Evolutionary conservation across 257 asterid species (phyloP), one percentile per base, ranked within the genome.

Genomic region (Mitragyna speciosa): DNA sequence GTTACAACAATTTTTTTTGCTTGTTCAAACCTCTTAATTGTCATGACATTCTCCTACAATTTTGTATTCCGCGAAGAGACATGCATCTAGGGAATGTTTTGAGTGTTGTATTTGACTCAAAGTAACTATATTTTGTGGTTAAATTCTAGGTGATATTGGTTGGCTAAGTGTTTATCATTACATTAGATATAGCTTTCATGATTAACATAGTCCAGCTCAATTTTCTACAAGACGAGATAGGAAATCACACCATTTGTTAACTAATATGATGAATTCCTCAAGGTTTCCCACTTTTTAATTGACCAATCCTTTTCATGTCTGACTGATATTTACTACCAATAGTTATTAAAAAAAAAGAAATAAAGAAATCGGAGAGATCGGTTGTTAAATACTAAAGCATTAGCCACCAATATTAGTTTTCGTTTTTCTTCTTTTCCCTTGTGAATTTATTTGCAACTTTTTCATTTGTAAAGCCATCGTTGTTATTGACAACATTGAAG

Each of bases 151-250:
- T 10, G 31, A 24, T 20, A 41, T 22, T 41, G 4, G 24, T 22
- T 41, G 4, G 24, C 75, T 31, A 70, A 70, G 36, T 43, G 39
- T 70, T 24, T 19, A 70, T 43, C 22, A 11, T 5, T n/a, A 22
- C 22, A 43, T 45, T 49, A n/a, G 64, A 49, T 12, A 63, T 49
- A 49, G 76, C 76, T 72, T 49, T 72, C 76, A 49, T 70, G 58
- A 26, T 16, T 22, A 1, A 17, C 56, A 9, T 72, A 48, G 56
- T 20, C 4, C 28, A 48, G 3, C 52, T 48, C 79, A 33, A 39
- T 41, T 56, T 72, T 26, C 17, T 72, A 49, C 17, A 43, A 48
- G 15, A 24, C 28, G 12, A 74, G 51, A 74, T 33, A 20, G 33
- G 69, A 28, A 36, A 31, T 58, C 78, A 22, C 79, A 39, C 39